Base-by-base conservation (phyloP, 306 rosid species). In the Canavalia ensiformis region DNA sequence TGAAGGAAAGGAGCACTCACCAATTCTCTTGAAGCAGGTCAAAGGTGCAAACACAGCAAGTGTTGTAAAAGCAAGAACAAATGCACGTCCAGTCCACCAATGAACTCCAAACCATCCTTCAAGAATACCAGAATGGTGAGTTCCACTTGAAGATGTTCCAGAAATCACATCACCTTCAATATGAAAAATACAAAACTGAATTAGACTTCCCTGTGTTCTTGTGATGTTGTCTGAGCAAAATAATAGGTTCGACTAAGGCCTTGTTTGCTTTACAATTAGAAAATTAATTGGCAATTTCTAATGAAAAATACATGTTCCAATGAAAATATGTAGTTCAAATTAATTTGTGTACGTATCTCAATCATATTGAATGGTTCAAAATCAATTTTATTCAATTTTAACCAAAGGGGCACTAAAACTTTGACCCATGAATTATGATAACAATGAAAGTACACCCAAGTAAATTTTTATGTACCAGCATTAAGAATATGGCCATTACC, bases 41-140 rank as follows among this genome's bases (percentile, higher is more conserved):
- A 94, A 87, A 54, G 98, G 98, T 71, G 92, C 80, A 86, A 94
- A 89, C 65, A 94, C 77, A 68, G 58, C 78, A 41, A 89, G 82
- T 29, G 95, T 89, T 11, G 94, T 87, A 58, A 94, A 31, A 62
- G 85, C 71, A 74, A 94, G 89, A 76, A 94, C 82, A 78, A 88
- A 37, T 62, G 83, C 9, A 30, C 97, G 94, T 30, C 89, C 92
- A 51, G 89, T 94, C 98, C 95, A 94, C 98, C 97, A 92, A 10
- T 88, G 89, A 49, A 56, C 87, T 76, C 98, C 98, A 85, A 94
- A 94, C 98, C 98, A 90, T 62, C 97, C 97, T 88, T 94, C 98
- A 72, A 94, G 88, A 11, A 94, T 80, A 52, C 98, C 98, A 1
- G 83, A 34, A 59, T 94, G 98, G 85, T 92, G 97, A 89, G 66